Evolutionary conservation across 2,329 filamentous ascomycete species (phyloP).

Genomic region (Claviceps fusiformis): DNA sequence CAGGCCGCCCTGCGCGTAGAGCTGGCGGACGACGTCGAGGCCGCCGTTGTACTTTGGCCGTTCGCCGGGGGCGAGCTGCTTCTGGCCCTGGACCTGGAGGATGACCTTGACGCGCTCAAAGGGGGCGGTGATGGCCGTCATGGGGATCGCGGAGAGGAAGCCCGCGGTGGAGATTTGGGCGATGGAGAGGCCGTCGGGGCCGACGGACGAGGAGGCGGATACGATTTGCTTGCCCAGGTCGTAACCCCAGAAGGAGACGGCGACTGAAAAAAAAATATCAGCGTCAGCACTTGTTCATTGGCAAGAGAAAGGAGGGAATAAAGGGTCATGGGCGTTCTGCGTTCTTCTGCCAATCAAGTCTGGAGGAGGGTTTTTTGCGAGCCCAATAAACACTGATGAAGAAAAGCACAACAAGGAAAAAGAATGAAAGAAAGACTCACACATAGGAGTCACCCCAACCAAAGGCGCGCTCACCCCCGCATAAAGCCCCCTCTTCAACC

Average conservation of each 20-base stretch:
- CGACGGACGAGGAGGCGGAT: slow-evolving; percentile 48
- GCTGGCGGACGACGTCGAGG: slow-evolving; percentile 78
- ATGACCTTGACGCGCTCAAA: slow-evolving; percentile 99
- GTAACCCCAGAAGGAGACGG: slow-evolving; percentile 72
- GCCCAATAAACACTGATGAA: too few species aligned
- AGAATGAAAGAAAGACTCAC: slow-evolving; percentile 42
- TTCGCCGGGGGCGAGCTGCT: slow-evolving; percentile 74
- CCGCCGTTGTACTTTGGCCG: slow-evolving; percentile 86
- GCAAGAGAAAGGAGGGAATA: too few species aligned
- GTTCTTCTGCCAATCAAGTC: too few species aligned
- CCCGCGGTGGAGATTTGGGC: slow-evolving; percentile 82
- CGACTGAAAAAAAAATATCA: too few species aligned
- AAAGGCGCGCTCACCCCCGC: slow-evolving; percentile 93
- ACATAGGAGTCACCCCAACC: slow-evolving; percentile 96
- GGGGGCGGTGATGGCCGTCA: slow-evolving; percentile 96
- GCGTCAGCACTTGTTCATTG: too few species aligned
- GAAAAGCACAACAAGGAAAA: not conserved
- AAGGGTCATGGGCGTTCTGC: too few species aligned
- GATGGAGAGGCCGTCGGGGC: slow-evolving; percentile 62
- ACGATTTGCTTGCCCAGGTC: slow-evolving; percentile 90
- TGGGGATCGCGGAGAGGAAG: slow-evolving; percentile 95
- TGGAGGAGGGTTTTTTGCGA: too few species aligned
- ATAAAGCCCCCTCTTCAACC: slow-evolving; percentile 68
- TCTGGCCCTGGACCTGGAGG: slow-evolving; percentile 92
- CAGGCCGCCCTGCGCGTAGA: slow-evolving; percentile 83